phyloP scores from a whole-genome alignment of 2,329 filamentous ascomycete species.

The Thelonectria blattea region DNA sequence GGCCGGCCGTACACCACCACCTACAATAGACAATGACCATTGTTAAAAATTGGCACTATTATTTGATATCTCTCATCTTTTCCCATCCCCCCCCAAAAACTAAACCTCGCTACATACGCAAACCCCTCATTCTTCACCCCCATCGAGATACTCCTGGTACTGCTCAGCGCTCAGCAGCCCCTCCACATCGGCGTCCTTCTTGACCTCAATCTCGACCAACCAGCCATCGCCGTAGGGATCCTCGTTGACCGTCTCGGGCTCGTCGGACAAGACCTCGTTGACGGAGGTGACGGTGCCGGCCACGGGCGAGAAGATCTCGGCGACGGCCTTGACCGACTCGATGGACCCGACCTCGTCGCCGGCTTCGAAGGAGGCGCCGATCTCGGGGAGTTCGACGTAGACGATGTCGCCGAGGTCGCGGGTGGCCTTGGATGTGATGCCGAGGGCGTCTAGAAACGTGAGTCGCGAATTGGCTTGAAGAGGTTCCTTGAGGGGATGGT shows the following conservation, averaged over 20 bases:
- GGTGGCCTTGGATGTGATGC: slow-evolving; percentile 84
- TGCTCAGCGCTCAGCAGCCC: slow-evolving; percentile 75
- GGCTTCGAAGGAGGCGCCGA: slow-evolving; percentile 66
- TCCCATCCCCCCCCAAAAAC: neutral
- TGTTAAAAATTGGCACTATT: neutral
- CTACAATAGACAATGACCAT: neutral
- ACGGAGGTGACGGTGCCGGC: slow-evolving; percentile 72
- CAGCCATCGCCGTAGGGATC: slow-evolving; percentile 80
- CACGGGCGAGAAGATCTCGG: slow-evolving; percentile 85
- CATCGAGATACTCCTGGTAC: no score
- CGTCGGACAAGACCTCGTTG: slow-evolving; percentile 74
- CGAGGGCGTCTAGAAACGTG: slow-evolving; percentile 72
- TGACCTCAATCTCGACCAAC: slow-evolving; percentile 80
- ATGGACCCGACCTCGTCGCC: slow-evolving; percentile 86
- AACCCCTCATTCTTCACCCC: slow-evolving; percentile 64
- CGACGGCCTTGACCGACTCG: slow-evolving; percentile 91
- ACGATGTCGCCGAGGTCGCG: slow-evolving; percentile 88
- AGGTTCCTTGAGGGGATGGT: no score
- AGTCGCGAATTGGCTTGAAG: no score
- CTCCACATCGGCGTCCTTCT: slow-evolving; percentile 62
- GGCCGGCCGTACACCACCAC: no score
- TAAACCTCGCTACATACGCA: neutral
- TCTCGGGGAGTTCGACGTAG: slow-evolving; percentile 82
- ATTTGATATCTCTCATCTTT: neutral
- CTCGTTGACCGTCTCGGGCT: slow-evolving; percentile 71